A percentile compares a stretch with the other conserved stretches of the same genome.
These are phyloP conservation scores for Aspergillus ustus DNA, from an alignment of 2,329 filamentous ascomycete genomes.

Conservation along the genomic window DNA sequence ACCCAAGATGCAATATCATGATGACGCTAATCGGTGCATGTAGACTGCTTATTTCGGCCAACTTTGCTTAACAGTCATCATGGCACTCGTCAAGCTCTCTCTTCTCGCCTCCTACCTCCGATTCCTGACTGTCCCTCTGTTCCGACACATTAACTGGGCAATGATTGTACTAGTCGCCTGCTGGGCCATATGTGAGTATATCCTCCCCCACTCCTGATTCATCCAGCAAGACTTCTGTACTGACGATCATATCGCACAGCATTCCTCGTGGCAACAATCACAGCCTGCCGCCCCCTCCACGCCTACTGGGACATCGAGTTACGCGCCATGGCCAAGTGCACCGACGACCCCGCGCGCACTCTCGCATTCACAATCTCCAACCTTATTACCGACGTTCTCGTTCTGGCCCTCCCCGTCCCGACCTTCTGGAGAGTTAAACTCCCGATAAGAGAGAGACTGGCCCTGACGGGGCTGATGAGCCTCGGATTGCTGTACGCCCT, in stretches of 20 bases:
- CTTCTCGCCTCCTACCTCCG: slow-evolving; percentile 12
- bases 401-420: slow-evolving; percentile 1
- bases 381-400: slow-evolving; percentile 2
- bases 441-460: slow-evolving; percentile 2
- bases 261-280: not conserved
- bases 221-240: not conserved
- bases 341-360: not conserved
- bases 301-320: slow-evolving; percentile 4
- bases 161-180: not conserved
- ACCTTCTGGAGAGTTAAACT: slow-evolving; percentile 9
- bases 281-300: not conserved
- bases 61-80: slow-evolving; percentile 3
- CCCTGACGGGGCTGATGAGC: slow-evolving; percentile 10
- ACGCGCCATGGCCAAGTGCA: not conserved
- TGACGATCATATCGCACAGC: not conserved
- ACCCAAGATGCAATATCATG: too few relatives aligned
- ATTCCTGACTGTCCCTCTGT: not conserved
- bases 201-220: not conserved
- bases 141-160: slow-evolving; percentile 5
- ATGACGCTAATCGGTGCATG: not conserved
- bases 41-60: slow-evolving; percentile 8
- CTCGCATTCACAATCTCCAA: slow-evolving; percentile 10
- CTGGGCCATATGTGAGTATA: not conserved
- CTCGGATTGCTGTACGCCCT: slow-evolving; percentile 7
- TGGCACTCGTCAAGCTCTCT: slow-evolving; percentile 13